Evolutionary conservation across 441 rosid genomes (phyloP).

Genomic region (Erysimum cheiri): DNA sequence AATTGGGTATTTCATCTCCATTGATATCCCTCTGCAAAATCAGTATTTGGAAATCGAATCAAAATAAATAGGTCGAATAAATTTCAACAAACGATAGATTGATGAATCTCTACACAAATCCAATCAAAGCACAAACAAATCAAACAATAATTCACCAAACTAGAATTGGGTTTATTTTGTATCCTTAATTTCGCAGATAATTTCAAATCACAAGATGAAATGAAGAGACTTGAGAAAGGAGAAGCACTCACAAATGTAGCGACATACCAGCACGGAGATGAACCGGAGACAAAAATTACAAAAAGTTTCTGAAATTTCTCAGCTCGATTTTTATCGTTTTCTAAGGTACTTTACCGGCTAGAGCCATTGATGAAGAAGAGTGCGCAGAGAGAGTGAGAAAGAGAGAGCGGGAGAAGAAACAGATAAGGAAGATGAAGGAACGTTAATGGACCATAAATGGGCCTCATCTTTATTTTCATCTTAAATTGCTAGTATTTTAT

Average conservation of each 20-base stretch:
- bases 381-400: neutral
- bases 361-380: constrained; percentile 22
- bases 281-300: neutral
- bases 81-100: neutral
- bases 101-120: neutral
- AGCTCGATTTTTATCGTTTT: neutral
- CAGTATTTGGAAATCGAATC: neutral
- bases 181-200: neutral
- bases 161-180: too few relatives aligned
- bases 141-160: too few relatives aligned
- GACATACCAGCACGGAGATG: constrained; percentile 20
- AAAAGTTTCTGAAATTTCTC: neutral
- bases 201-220: constrained; percentile 4
- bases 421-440: constrained; percentile 35
- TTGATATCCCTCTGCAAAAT: constrained; percentile 2
- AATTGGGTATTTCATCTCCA: constrained; percentile 33
- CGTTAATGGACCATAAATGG: constrained; percentile 21
- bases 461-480: neutral
- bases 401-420: constrained; percentile 26
- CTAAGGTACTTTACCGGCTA: constrained; percentile 11
- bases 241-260: constrained; percentile 34
- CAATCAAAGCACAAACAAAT: neutral
- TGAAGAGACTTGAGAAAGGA: constrained; percentile 3
- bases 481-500: too few relatives aligned
- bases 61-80: constrained; percentile 6